These are phyloP conservation scores for Drosera capensis DNA, from an alignment of 148 eudicot genomes.

Conservation along the genomic window DNA sequence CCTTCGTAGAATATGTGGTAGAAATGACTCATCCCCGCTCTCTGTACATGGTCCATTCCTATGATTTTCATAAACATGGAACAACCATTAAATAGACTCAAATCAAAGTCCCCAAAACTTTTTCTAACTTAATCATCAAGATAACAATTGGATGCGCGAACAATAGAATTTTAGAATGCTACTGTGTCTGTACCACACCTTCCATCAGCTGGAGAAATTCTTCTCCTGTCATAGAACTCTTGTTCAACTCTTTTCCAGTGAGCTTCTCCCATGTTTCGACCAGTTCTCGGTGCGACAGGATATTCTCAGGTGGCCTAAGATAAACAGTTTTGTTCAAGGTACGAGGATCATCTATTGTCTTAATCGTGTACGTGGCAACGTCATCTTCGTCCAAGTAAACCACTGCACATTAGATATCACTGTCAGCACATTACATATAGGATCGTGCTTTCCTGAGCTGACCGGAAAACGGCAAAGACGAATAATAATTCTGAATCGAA, in stretches of 20 bases:
- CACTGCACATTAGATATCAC: slow-evolving; percentile 8
- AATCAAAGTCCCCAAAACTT: background rate
- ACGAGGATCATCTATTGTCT: slow-evolving; percentile 20
- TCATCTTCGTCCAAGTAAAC: slow-evolving; percentile 29
- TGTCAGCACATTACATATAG: background rate
- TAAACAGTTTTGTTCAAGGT: slow-evolving; percentile 21
- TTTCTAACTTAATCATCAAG: background rate
- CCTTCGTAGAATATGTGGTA: slow-evolving; percentile 53
- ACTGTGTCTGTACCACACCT: slow-evolving; percentile 5
- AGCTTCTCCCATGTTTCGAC: slow-evolving; percentile 24
- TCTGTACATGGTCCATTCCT: slow-evolving; percentile 23
- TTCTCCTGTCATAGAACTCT: slow-evolving; percentile 12
- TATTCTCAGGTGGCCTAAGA: slow-evolving; percentile 19
- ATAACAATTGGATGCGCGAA: too few species aligned
- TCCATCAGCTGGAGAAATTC: slow-evolving; percentile 17
- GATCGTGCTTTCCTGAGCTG: background rate
- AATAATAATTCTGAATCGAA: too few species aligned
- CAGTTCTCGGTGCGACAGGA: slow-evolving; percentile 19
- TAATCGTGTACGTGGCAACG: slow-evolving; percentile 22
- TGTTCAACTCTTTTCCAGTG: slow-evolving; percentile 13
- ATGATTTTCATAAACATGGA: background rate
- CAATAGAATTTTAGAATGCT: background rate
- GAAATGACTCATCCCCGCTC: slow-evolving; percentile 42
- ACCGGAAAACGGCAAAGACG: background rate
- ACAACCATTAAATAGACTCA: too few species aligned